Evolutionary conservation across 345 rosid genomes (phyloP).

Genomic region (Populus alba): DNA sequence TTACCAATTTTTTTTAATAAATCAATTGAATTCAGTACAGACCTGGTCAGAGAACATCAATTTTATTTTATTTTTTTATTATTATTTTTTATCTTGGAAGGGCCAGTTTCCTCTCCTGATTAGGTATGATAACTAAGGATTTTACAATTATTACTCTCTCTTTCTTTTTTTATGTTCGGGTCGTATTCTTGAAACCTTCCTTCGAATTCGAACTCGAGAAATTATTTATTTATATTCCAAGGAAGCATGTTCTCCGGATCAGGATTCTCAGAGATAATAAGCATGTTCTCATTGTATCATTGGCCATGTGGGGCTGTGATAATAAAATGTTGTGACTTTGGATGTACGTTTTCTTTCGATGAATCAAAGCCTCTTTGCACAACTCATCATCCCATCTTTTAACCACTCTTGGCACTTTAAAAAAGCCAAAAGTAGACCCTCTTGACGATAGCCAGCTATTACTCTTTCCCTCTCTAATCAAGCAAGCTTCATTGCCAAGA

Average conservation of each 20-base stretch:
- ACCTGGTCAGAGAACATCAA: too few species aligned
- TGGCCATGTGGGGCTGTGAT: not conserved
- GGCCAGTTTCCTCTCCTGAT: too few species aligned
- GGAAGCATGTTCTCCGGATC: not conserved
- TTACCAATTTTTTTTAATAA: too few species aligned
- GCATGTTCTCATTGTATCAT: not conserved
- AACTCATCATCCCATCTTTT: constrained; percentile 10
- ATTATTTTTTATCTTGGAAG: too few species aligned
- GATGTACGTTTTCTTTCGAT: constrained; percentile 11
- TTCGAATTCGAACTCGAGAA: too few species aligned
- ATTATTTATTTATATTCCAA: too few species aligned
- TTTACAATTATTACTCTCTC: too few species aligned
- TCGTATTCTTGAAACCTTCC: too few species aligned
- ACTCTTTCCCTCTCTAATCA: constrained; percentile 25
- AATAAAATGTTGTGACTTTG: constrained; percentile 11
- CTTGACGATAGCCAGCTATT: constrained; percentile 18
- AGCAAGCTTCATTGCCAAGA: constrained; percentile 19
- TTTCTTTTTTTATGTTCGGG: too few species aligned
- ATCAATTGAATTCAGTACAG: too few species aligned
- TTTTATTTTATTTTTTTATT: too few species aligned
- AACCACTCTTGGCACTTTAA: not conserved
- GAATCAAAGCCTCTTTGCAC: constrained; percentile 16
- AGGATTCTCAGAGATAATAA: not conserved
- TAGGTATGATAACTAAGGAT: too few species aligned
- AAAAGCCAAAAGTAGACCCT: not conserved